Evolutionary conservation across 805 yeast species (phyloP).

Genomic region (Sugiyamaella valdiviana): DNA sequence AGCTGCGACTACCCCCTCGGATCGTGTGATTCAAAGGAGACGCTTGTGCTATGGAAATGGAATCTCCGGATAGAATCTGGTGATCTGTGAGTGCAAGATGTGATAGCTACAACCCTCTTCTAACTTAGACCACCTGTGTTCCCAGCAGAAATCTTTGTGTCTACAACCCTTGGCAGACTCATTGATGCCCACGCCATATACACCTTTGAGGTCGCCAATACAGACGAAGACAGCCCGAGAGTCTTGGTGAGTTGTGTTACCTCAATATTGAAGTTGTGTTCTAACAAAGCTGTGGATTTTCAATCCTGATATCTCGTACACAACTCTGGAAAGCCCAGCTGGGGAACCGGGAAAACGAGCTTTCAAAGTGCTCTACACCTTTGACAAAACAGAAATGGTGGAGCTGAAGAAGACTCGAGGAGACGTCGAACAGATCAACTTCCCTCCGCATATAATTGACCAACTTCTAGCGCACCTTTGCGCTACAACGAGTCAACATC

Average conservation of each 20-base stretch:
- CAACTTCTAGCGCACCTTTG: constrained; percentile 30
- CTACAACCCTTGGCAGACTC: constrained; percentile 23
- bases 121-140: neutral
- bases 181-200: constrained; percentile 31
- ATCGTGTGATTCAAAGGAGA: neutral
- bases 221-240: constrained; percentile 1
- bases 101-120: neutral
- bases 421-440: constrained; percentile 37
- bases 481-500: constrained; percentile 32
- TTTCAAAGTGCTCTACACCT: constrained; percentile 43
- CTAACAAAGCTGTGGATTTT: constrained; percentile 44
- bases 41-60: constrained; percentile 49
- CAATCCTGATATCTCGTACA: constrained; percentile 36
- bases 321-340: constrained; percentile 18
- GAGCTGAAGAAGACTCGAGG: constrained; percentile 30
- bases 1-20: constrained; percentile 18
- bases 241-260: constrained; percentile 1
- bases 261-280: constrained; percentile 35
- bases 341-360: constrained; percentile 23
- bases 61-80: constrained; percentile 33
- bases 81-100: constrained; percentile 1
- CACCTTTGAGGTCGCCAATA: constrained; percentile 20
- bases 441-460: constrained; percentile 31
- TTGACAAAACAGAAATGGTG: constrained; percentile 27
- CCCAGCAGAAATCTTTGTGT: constrained; percentile 14